Conservation (phyloP, 2,329 filamentous ascomycete species). For the Aspergillus fructus region DNA sequence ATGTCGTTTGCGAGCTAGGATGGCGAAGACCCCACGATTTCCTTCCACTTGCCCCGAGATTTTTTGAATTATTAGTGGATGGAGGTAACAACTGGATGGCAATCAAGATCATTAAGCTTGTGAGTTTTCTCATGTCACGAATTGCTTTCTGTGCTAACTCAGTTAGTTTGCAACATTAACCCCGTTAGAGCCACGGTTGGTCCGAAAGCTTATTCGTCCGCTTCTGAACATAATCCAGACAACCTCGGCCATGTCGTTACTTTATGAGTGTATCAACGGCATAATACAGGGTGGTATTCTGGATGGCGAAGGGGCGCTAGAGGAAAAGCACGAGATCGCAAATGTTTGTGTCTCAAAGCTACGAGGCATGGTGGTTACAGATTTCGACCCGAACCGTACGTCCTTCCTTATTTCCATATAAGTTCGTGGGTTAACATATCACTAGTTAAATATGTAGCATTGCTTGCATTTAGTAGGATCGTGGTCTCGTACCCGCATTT, state of each 20-base stretch:
- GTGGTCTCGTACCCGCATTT: constrained; percentile 83
- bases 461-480: constrained; percentile 94
- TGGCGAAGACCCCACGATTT: constrained; percentile 95
- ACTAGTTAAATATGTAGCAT: constrained; percentile 90
- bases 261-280: constrained; percentile 98
- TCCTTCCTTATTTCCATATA: constrained; percentile 18
- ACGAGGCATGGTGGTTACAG: constrained; percentile 87
- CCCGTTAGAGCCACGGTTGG: constrained; percentile 84
- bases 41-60: constrained; percentile 79
- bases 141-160: constrained; percentile 25
- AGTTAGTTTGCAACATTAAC: constrained; percentile 86
- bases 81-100: constrained; percentile 99
- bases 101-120: constrained; percentile 97
- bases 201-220: constrained; percentile 87
- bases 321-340: constrained; percentile 87
- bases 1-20: constrained; percentile 93
- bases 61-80: constrained; percentile 90
- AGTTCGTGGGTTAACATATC: constrained; percentile 5
- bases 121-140: constrained; percentile 42
- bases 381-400: constrained; percentile 90
- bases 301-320: constrained; percentile 73
- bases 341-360: constrained; percentile 89
- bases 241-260: constrained; percentile 93
- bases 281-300: constrained; percentile 96
- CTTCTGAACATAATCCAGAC: constrained; percentile 91